Evolutionary conservation across 495 filamentous ascomycete genomes (phyloP).

Genomic region (Aspergillus steynii): DNA sequence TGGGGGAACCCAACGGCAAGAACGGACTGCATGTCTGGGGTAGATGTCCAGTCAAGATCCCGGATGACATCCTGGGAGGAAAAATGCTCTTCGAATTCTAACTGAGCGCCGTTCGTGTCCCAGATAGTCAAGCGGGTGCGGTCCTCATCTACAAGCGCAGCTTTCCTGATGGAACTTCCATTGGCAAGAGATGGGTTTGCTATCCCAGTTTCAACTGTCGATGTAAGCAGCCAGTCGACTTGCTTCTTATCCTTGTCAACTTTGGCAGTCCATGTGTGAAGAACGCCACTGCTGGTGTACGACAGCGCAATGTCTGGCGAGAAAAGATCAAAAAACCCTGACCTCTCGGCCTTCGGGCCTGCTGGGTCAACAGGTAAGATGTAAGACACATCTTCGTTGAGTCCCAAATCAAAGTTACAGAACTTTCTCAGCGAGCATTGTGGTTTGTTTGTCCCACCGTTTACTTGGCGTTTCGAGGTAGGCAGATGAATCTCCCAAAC

Average conservation of each 20-base stretch:
- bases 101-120: slow-evolving; percentile 78
- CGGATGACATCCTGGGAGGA: slow-evolving; percentile 71
- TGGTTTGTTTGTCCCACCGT: slow-evolving; percentile 20
- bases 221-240: slow-evolving; percentile 83
- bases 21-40: slow-evolving; percentile 87
- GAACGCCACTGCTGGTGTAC: slow-evolving; percentile 71
- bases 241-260: slow-evolving; percentile 56
- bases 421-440: slow-evolving; percentile 60
- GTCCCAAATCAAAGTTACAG: slow-evolving; percentile 68
- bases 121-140: slow-evolving; percentile 86
- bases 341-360: slow-evolving; percentile 66
- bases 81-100: slow-evolving; percentile 80
- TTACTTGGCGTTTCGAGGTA: slow-evolving; percentile 20
- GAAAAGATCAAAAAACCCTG: slow-evolving; percentile 86
- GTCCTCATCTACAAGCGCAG: slow-evolving; percentile 73
- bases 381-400: slow-evolving; percentile 74
- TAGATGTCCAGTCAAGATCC: slow-evolving; percentile 94
- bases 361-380: slow-evolving; percentile 90
- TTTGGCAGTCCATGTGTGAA: slow-evolving; percentile 85
- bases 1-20: slow-evolving; percentile 89
- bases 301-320: slow-evolving; percentile 86
- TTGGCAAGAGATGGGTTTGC: slow-evolving; percentile 73
- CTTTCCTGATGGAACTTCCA: slow-evolving; percentile 83
- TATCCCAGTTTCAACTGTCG: slow-evolving; percentile 79
- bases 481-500: slow-evolving; percentile 75